Evolutionary conservation across 805 yeast genomes (phyloP), one percentile per base, ranked within the genome.

Genomic region (Cyberlindnera galapagoensis): DNA sequence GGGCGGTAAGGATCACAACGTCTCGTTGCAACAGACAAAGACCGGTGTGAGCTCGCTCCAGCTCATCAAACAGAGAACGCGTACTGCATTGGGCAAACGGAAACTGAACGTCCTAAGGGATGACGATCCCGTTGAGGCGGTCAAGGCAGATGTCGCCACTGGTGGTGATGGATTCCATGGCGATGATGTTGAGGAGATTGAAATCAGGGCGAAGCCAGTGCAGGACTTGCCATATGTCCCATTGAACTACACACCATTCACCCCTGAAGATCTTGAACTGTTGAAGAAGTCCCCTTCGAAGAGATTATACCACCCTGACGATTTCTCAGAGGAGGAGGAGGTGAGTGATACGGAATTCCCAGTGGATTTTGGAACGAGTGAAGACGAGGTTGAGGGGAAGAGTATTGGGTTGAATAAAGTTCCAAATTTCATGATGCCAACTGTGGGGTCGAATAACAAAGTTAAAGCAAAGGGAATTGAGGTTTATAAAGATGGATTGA

Each of bases 161-260:
- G 34, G 28, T 9, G 35, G 40, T 15, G 37, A 36, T 20, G 36
- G 38, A n/a, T n/a, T n/a, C n/a, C n/a, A n/a, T 9, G 42, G 35
- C 11, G 42, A 34, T 19, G 53, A 56, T 21, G 66, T 60, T 17
- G 56, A 56, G 25, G 71, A 67, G 31, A 57, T 75, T n/a, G 83
- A 76, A 39, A 49, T 52, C 24, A 65, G 65, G 15, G 71, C 80
- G 6, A 49, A 52, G 15, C 50, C 47, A 21, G 54, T 52, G 18
- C 55, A 54, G 3, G 67, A 62, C 15, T 40, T 63, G 16, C 63
- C 66, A 3, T 64, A 68, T 38, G 49, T 58, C 6, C 80, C 80
- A 17, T 43, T 57, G 39, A 66, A 64, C 24, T 55, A 63, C 39
- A 63, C 62, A n/a, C 64, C 67, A 2, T 55, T 69, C 19, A 46